A percentile compares a stretch with the other conserved stretches of the same genome.
Conservation (phyloP, 495 filamentous ascomycete genomes). For the Daldinia grandis region DNA sequence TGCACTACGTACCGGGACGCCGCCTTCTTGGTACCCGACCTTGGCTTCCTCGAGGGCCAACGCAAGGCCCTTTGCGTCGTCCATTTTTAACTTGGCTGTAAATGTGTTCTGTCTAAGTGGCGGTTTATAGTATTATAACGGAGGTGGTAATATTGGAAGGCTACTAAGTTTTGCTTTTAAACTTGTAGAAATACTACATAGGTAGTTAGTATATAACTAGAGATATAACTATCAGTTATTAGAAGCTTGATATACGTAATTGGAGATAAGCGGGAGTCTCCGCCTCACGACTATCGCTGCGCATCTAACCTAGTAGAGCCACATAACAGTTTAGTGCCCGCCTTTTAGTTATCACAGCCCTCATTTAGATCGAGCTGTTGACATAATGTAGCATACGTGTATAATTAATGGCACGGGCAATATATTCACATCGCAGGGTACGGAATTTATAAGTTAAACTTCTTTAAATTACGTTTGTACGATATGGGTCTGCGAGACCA, state of each 20-base stretch:
- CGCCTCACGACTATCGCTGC: not conserved
- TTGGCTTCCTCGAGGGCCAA: constrained; percentile 82
- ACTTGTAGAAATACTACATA: too few relatives aligned
- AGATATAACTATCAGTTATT: not conserved
- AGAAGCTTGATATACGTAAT: constrained; percentile 3
- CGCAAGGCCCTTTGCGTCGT: constrained; percentile 61
- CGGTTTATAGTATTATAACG: too few relatives aligned
- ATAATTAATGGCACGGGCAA: not conserved
- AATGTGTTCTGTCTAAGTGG: not conserved
- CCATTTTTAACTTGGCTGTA: constrained; percentile 48
- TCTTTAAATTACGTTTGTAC: constrained; percentile 10
- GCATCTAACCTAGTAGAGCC: not conserved
- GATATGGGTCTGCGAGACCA: not conserved
- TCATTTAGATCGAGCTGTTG: too few relatives aligned
- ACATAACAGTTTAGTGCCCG: not conserved
- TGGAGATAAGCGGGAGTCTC: not conserved
- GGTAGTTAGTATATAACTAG: too few relatives aligned
- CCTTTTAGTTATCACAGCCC: not conserved
- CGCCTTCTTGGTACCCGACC: constrained; percentile 73
- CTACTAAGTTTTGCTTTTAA: too few relatives aligned
- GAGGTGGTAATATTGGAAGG: too few relatives aligned
- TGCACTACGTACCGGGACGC: constrained; percentile 69
- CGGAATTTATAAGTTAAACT: not conserved
- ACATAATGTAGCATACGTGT: too few relatives aligned
- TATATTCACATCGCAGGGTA: not conserved